Base-by-base conservation (phyloP, 2,329 filamentous ascomycete genomes). In the Paracoccidioides lutzii region DNA sequence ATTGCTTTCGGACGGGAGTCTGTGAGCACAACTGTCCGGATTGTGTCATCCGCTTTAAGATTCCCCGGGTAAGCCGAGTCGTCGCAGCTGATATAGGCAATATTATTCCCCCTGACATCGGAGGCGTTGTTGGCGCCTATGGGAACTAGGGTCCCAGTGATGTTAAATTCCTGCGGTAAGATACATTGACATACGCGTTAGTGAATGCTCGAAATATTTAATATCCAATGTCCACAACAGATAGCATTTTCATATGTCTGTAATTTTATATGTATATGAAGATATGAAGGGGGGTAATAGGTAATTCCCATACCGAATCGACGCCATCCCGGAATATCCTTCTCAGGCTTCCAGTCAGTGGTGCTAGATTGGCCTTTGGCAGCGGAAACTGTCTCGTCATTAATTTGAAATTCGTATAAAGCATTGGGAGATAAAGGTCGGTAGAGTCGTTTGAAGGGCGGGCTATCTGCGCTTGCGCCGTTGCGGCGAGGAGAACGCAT, bases 31-130 rank as follows among this genome's bases (percentile, higher is more conserved):
- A 71, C 64, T 54, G 64, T 65, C 43, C 60, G 49, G 43, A 75
- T 61, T 4, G 70, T 71, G 33, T 64, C 60, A 54, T 63, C 65
- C 8, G 65, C 69, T 59, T 66, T 63, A 35, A 72, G 59, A 37
- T 68, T 66, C n/a, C 70, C 72, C 9, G 66, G 59, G 59, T 75
- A 75, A 30, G 65, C 66, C 40, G 65, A 62, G 1, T 62, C 58
- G 59, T 75, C 73, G 60, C 73, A 75, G 44, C 68, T 69, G 53
- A 75, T 62, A 49, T 70, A 70, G 52, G 71, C 71, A 55, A 75
- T 73, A 22, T 66, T 60, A 10, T 58, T 58, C 12, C 37, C 58
- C 15, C 61, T 60, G 33, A 71, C 49, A 2, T 48, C 49, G n/a
- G 64, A 59, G 3, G 66, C 65, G 59, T 69, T 67, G 37, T 62